Conservation (phyloP, 768 basidiomycete genomes). For the Pholiota microspora region DNA sequence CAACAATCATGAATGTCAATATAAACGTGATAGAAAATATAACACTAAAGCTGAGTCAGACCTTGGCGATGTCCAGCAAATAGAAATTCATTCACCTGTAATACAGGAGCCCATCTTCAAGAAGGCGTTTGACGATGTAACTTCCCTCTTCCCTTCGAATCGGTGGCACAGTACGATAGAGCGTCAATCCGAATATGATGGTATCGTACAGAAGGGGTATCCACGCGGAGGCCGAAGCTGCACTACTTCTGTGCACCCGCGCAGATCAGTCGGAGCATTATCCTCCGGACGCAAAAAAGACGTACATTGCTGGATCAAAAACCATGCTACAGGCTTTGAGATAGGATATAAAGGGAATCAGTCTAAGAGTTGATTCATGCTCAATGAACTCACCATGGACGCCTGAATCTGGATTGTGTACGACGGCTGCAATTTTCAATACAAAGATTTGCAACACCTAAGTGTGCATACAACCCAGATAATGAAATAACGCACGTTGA, state of each 20-base stretch:
- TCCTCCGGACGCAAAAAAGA: background rate
- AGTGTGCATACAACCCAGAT: background rate
- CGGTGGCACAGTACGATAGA: slow-evolving; percentile 36
- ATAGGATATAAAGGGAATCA: background rate
- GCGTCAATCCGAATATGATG: slow-evolving; percentile 36
- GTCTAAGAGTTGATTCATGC: background rate
- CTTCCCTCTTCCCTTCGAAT: slow-evolving; percentile 29
- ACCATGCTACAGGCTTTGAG: slow-evolving; percentile 40
- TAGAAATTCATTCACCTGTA: slow-evolving; percentile 31
- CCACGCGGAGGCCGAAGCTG: slow-evolving; percentile 50
- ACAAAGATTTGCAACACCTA: background rate
- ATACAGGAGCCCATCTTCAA: slow-evolving; percentile 47
- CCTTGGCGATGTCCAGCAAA: background rate
- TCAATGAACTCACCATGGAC: slow-evolving; percentile 26
- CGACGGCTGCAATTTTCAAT: slow-evolving; percentile 32
- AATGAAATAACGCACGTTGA: slow-evolving; percentile 35
- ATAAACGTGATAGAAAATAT: slow-evolving; percentile 44
- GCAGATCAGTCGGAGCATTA: slow-evolving; percentile 11
- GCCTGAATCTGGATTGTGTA: slow-evolving; percentile 36
- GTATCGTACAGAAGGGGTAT: slow-evolving; percentile 49
- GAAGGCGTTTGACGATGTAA: slow-evolving; percentile 38
- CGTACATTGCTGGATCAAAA: slow-evolving; percentile 36
- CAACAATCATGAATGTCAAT: slow-evolving; percentile 45
- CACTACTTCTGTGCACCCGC: slow-evolving; percentile 25
- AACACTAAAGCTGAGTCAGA: slow-evolving; percentile 26